A percentile compares a stretch with the other conserved stretches of the same genome.
phyloP scores from a whole-genome alignment of 2,329 filamentous ascomycete species.

The Xylariales sp. region DNA sequence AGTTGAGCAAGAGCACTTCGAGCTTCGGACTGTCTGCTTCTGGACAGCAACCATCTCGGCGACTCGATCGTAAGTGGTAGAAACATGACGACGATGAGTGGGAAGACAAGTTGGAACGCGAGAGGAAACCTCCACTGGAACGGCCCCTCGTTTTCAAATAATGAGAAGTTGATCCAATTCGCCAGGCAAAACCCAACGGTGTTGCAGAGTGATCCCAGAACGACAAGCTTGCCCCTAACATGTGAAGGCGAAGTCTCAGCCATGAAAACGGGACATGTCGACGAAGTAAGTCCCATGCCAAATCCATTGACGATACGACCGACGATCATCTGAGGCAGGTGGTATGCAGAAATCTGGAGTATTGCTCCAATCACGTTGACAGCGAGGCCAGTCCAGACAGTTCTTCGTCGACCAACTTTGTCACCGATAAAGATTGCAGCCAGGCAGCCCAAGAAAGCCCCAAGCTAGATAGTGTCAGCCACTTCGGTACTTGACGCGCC shows the following conservation, averaged over 20 bases:
- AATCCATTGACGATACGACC: conserved; percentile 37
- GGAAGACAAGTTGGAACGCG: conserved; percentile 3
- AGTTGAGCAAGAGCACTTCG: too few relatives aligned
- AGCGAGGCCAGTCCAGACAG: conserved; percentile 26
- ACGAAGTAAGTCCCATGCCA: conserved; percentile 31
- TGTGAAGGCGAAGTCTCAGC: conserved; percentile 28
- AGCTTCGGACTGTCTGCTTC: background rate
- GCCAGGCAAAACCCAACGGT: conserved; percentile 25
- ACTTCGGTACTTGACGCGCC: too few relatives aligned
- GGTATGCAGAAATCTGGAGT: conserved; percentile 29
- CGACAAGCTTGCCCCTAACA: conserved; percentile 40
- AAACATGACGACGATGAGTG: background rate
- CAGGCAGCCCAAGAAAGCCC: conserved; percentile 29
- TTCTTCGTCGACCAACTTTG: conserved; percentile 27
- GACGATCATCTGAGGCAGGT: conserved; percentile 35
- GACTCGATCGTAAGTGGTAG: conserved; percentile 3
- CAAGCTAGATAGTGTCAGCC: too few relatives aligned
- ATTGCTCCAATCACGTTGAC: conserved; percentile 30
- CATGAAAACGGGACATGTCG: conserved; percentile 30
- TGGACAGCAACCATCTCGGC: conserved; percentile 1
- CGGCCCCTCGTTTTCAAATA: background rate
- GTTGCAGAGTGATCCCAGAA: conserved; percentile 35
- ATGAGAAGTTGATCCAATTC: conserved; percentile 1
- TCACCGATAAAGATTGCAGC: conserved; percentile 27
- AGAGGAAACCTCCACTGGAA: conserved; percentile 7